Conservation (phyloP, 129 eudicot species). For the sunflower (Helianthus annuus) region HanXRQr2.0-SUNRISE NC_035443.2:10507457-10507956, state of each 20-base stretch:
- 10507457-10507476: background rate
- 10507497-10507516: slow-evolving; percentile 71
- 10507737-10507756: slow-evolving; percentile 50
- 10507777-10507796: slow-evolving; percentile 79
- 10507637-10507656: background rate
- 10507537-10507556: slow-evolving; percentile 89
- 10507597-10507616: slow-evolving; percentile 81
- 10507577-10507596: slow-evolving; percentile 80
- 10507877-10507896: background rate
- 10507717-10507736: slow-evolving; percentile 73
- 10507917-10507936: slow-evolving; percentile 9
- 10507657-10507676: background rate
- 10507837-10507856: slow-evolving; percentile 71
- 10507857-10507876: slow-evolving; percentile 39
- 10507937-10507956: background rate
- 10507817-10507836: slow-evolving; percentile 64
- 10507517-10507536: slow-evolving; percentile 82
- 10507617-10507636: background rate
- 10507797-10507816: slow-evolving; percentile 65
- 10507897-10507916: slow-evolving; percentile 13
- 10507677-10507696: background rate
- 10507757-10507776: slow-evolving; percentile 71
- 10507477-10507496: background rate
- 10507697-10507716: slow-evolving; percentile 15
- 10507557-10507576: slow-evolving; percentile 72